Conservation (phyloP, 2,329 filamentous ascomycete species). For the Thermoascus crustaceus region DNA sequence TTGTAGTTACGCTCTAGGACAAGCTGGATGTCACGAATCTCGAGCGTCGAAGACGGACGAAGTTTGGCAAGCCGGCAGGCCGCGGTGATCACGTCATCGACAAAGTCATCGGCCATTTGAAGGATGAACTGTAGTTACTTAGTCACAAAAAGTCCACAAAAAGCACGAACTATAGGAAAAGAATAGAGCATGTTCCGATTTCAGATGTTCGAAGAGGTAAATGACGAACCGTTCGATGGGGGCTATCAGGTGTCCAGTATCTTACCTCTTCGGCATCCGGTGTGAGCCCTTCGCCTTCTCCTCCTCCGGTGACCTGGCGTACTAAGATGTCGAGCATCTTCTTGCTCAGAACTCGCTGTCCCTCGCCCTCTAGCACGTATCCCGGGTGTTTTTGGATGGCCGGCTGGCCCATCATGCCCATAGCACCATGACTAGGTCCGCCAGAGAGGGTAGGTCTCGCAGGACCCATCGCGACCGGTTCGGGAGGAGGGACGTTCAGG, state of each 20-base stretch:
- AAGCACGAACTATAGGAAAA: no score
- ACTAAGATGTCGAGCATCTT: constrained; percentile 95
- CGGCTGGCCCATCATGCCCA: constrained; percentile 80
- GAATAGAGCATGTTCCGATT: neutral
- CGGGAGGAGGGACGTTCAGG: constrained; percentile 62
- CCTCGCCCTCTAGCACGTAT: constrained; percentile 83
- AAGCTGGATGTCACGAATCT: constrained; percentile 78
- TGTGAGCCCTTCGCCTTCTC: constrained; percentile 68
- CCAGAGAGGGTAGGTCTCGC: constrained; percentile 75
- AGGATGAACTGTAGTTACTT: constrained; percentile 60
- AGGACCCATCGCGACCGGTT: constrained; percentile 64
- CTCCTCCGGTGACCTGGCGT: constrained; percentile 78
- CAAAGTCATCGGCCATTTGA: constrained; percentile 84
- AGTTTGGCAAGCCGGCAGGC: constrained; percentile 91
- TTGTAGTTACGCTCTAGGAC: constrained; percentile 80
- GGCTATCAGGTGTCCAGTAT: constrained; percentile 3
- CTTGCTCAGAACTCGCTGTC: constrained; percentile 90
- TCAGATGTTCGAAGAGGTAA: neutral
- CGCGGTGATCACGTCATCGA: constrained; percentile 79
- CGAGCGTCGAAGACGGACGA: constrained; percentile 79
- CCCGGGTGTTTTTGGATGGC: constrained; percentile 72
- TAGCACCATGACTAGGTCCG: constrained; percentile 63
- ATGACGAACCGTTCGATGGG: neutral
- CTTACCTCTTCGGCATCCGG: constrained; percentile 93
- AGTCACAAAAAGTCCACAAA: constrained; percentile 4